Percentiles rank a stretch among this genome's conserved stretches.
Conservation (phyloP, 129 eudicot species). For the sunflower (Helianthus annuus) region DNA sequence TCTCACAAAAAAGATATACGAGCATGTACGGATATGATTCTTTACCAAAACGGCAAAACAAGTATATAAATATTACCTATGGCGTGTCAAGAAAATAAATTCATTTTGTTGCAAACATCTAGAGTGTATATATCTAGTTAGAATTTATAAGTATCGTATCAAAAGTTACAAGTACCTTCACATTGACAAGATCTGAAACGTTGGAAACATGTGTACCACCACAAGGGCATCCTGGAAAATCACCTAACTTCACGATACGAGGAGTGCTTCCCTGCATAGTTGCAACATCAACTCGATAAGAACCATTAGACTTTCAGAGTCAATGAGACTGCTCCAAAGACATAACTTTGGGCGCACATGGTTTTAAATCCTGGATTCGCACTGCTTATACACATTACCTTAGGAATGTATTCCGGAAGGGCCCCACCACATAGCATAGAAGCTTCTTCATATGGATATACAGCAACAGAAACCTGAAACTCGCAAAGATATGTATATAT, state of each 20-base stretch:
- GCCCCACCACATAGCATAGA: constrained; percentile 69
- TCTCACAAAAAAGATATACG: not conserved
- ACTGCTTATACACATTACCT: constrained; percentile 44
- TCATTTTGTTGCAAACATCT: constrained; percentile 1
- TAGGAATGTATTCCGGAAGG: constrained; percentile 86
- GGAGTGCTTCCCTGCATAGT: constrained; percentile 77
- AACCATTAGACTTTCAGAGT: not conserved
- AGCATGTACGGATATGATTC: not conserved
- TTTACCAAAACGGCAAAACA: not conserved
- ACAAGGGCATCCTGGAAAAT: constrained; percentile 88
- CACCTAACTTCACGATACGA: constrained; percentile 75
- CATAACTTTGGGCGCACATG: not conserved
- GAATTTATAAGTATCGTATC: not conserved
- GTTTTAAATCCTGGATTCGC: constrained; percentile 3
- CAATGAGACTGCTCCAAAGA: not conserved
- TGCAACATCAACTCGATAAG: constrained; percentile 3
- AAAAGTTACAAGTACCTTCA: constrained; percentile 49
- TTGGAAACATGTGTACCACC: constrained; percentile 95
- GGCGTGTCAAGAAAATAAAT: not conserved
- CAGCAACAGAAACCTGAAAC: constrained; percentile 66
- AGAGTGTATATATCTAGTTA: not conserved
- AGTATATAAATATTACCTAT: not conserved
- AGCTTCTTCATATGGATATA: constrained; percentile 71
- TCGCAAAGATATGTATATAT: not conserved
- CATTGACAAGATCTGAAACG: constrained; percentile 57